Evolutionary conservation across 2,329 filamentous ascomycete genomes (phyloP).

Genomic region (Cercospora berteroae): DNA sequence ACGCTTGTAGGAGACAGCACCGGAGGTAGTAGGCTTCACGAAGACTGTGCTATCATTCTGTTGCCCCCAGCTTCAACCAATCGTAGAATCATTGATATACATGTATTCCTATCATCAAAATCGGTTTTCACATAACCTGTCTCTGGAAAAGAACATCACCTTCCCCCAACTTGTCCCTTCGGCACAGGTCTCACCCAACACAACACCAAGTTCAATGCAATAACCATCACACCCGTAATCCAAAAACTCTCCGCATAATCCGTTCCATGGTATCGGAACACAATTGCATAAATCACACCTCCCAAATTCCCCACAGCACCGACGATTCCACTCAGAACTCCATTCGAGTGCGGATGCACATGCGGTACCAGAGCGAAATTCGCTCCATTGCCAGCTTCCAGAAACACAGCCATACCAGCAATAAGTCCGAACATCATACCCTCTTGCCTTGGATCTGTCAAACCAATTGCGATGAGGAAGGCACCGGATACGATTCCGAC

Average conservation of each 20-base stretch:
- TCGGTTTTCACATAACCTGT: fast-evolving
- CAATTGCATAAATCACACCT: slow-evolving; percentile 77
- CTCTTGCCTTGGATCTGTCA: slow-evolving; percentile 59
- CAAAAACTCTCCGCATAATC: slow-evolving; percentile 71
- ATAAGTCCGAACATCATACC: slow-evolving; percentile 73
- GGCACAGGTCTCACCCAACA: slow-evolving; percentile 61
- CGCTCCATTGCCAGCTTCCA: slow-evolving; percentile 80
- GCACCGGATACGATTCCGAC: slow-evolving; percentile 57
- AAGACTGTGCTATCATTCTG: neutral
- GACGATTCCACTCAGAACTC: slow-evolving; percentile 70
- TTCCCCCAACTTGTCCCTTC: slow-evolving; percentile 32
- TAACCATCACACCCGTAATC: slow-evolving; percentile 75
- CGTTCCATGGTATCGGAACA: slow-evolving; percentile 70
- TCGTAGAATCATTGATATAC: neutral
- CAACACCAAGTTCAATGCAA: slow-evolving; percentile 66
- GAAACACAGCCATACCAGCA: slow-evolving; percentile 73
- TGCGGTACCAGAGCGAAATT: slow-evolving; percentile 86
- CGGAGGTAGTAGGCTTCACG: neutral
- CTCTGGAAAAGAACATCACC: neutral
- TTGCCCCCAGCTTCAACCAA: neutral
- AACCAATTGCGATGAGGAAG: slow-evolving; percentile 61
- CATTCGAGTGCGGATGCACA: slow-evolving; percentile 78
- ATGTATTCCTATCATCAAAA: neutral
- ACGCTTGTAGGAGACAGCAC: neutral
- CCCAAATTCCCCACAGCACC: slow-evolving; percentile 81